Evolutionary conservation across 2,329 filamentous ascomycete genomes (phyloP).

Genomic region (Sclerotinia sclerotiorum): DNA sequence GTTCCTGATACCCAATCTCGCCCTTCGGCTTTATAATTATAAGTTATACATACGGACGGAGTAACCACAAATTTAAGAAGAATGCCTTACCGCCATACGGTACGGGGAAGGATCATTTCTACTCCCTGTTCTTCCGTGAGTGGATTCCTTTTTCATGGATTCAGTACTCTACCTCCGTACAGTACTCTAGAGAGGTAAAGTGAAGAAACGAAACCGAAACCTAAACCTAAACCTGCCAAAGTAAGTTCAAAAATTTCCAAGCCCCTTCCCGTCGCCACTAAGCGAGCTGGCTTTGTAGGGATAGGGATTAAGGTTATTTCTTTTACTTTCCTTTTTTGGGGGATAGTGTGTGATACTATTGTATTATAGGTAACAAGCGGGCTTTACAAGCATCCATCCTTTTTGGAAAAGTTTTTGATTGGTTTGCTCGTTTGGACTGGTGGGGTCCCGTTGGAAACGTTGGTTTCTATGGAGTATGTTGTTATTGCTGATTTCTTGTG

Average conservation of each 20-base stretch:
- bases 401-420: background rate
- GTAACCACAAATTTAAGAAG: background rate
- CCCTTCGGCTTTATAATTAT: too few species aligned
- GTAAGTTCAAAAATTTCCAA: background rate
- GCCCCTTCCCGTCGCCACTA: slow-evolving; percentile 12
- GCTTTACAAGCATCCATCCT: too few species aligned
- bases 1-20: background rate
- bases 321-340: too few species aligned
- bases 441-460: background rate
- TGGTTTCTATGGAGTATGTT: too few species aligned
- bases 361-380: too few species aligned
- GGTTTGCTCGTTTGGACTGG: background rate
- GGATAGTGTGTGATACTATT: too few species aligned
- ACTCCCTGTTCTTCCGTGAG: background rate
- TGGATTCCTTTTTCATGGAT: background rate
- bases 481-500: background rate
- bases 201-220: background rate
- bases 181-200: too few species aligned
- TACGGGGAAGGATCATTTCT: too few species aligned
- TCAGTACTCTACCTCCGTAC: background rate
- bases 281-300: background rate
- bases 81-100: background rate
- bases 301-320: background rate
- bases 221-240: too few species aligned
- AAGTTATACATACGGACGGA: too few species aligned